Percentiles rank a stretch among this genome's conserved stretches.
phyloP scores from a whole-genome alignment of 805 yeast genomes.

The Candida patagonica region DNA sequence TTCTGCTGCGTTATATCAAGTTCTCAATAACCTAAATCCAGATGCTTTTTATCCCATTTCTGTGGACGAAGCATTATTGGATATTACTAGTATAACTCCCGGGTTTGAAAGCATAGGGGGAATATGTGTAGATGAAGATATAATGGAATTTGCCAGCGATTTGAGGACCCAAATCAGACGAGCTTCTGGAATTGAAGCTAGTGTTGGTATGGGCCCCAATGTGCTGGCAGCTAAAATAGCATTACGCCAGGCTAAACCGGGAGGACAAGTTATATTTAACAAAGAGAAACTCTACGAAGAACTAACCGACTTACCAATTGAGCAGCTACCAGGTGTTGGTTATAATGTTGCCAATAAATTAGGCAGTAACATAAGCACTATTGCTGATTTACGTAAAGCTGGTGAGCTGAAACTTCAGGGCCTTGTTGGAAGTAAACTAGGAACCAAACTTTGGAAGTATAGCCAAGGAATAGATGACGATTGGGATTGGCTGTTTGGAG shows the following conservation, averaged over 20 bases:
- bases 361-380: slow-evolving; percentile 22
- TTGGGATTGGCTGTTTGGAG: slow-evolving; percentile 37
- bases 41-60: slow-evolving; percentile 66
- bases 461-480: slow-evolving; percentile 56
- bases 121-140: slow-evolving; percentile 17
- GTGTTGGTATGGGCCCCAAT: slow-evolving; percentile 70
- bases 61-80: slow-evolving; percentile 85
- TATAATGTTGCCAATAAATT: slow-evolving; percentile 37
- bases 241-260: slow-evolving; percentile 67
- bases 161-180: slow-evolving; percentile 35
- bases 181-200: slow-evolving; percentile 55
- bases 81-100: slow-evolving; percentile 35
- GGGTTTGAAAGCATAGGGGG: slow-evolving; percentile 7
- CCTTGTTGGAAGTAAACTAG: slow-evolving; percentile 62
- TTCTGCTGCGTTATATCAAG: slow-evolving; percentile 57
- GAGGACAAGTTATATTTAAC: slow-evolving; percentile 43
- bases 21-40: slow-evolving; percentile 37
- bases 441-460: slow-evolving; percentile 49
- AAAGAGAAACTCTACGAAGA: slow-evolving; percentile 25
- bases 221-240: slow-evolving; percentile 73
- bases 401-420: slow-evolving; percentile 32
- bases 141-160: slow-evolving; percentile 22
- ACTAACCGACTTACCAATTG: slow-evolving; percentile 31
- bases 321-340: slow-evolving; percentile 38
- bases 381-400: slow-evolving; percentile 34